Evolutionary conservation across 768 basidiomycete species (phyloP).

Genomic region (Serendipita sp.): DNA sequence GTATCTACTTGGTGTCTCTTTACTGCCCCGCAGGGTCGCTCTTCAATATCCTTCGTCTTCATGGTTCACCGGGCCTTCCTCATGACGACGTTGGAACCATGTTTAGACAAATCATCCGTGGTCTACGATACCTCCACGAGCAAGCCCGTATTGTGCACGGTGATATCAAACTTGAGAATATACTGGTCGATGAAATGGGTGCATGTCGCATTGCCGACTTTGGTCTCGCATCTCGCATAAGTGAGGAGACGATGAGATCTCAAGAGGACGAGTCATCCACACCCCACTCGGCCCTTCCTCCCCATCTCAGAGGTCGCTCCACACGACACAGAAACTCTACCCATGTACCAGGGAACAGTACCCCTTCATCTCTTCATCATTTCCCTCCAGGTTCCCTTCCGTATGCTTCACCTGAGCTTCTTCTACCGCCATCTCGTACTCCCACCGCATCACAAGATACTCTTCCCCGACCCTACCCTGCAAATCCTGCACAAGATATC

Average conservation of each 20-base stretch:
- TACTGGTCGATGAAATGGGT: conserved; percentile 78
- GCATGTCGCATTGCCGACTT: conserved; percentile 79
- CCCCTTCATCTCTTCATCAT: conserved; percentile 20
- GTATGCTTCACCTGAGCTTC: conserved; percentile 79
- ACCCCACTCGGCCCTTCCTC: conserved; percentile 27
- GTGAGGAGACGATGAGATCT: conserved; percentile 26
- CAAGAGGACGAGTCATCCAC: conserved; percentile 14
- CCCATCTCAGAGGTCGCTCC: conserved; percentile 20
- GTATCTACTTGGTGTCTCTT: conserved; percentile 69
- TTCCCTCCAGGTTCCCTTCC: conserved; percentile 76
- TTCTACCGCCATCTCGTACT: conserved; percentile 37
- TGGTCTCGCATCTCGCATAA: conserved; percentile 58
- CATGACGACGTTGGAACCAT: conserved; percentile 71
- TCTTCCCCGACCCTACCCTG: conserved; percentile 17
- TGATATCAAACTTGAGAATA: conserved; percentile 94
- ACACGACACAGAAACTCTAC: conserved; percentile 22
- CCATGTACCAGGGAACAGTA: conserved; percentile 19
- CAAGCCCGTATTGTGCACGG: conserved; percentile 67
- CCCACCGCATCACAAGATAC: conserved; percentile 15
- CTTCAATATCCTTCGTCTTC: conserved; percentile 63
- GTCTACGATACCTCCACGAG: conserved; percentile 69
- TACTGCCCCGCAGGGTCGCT: conserved; percentile 75
- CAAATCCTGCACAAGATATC: conserved; percentile 71
- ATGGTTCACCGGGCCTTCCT: conserved; percentile 47
- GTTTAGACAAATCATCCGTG: conserved; percentile 74